phyloP scores from a whole-genome alignment of 768 basidiomycete genomes.

The Podaxis carcinomalis region DNA sequence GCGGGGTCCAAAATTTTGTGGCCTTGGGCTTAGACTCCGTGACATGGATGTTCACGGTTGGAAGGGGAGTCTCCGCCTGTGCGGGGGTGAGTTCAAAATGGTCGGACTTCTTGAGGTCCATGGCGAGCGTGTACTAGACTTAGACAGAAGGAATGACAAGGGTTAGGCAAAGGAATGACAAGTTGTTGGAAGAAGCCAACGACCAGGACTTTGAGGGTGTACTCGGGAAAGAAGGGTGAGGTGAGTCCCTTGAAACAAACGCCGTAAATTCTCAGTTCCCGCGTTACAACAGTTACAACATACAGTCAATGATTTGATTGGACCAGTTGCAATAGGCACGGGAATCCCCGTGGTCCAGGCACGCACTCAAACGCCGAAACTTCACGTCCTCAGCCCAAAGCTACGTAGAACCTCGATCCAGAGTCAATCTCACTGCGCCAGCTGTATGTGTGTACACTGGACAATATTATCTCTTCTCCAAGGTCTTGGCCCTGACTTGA shows the following conservation, averaged over 20 bases:
- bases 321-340: background rate
- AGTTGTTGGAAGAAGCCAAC: background rate
- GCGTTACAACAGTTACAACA: conserved; percentile 1
- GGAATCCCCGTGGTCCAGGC: background rate
- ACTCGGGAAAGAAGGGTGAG: background rate
- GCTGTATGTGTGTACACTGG: background rate
- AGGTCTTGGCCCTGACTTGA: background rate
- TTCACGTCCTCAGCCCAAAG: too few species aligned
- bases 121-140: background rate
- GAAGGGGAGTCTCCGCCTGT: background rate
- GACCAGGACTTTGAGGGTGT: background rate
- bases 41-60: background rate
- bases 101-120: conserved; percentile 2
- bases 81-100: background rate
- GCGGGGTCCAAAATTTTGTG: background rate
- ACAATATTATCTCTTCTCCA: background rate
- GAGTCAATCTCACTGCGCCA: background rate
- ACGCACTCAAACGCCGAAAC: background rate
- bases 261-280: conserved; percentile 4
- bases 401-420: background rate
- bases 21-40: background rate
- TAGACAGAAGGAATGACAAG: conserved; percentile 5
- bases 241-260: background rate
- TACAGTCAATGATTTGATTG: background rate
- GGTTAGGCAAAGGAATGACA: conserved; percentile 6